Evolutionary conservation across 257 asterid species (phyloP).

Genomic region (Solanum neorickii): DNA sequence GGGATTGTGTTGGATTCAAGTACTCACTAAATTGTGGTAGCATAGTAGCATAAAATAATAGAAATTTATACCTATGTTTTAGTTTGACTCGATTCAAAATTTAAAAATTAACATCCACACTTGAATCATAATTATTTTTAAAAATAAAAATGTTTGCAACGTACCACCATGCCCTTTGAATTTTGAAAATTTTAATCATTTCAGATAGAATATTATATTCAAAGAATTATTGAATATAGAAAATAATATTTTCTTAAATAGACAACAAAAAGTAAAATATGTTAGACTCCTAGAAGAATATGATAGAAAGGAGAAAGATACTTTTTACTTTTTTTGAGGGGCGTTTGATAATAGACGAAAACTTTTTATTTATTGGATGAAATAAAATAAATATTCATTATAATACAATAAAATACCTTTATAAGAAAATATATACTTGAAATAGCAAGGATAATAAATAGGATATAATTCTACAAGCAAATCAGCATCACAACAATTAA

Average conservation of each 20-base stretch:
- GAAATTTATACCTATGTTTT: background rate
- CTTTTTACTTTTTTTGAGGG: background rate
- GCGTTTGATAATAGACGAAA: too few species aligned
- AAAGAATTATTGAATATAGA: background rate
- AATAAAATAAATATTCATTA: background rate
- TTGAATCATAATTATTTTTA: background rate
- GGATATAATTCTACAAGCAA: background rate
- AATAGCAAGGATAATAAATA: background rate
- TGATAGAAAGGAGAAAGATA: background rate
- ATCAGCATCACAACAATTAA: background rate
- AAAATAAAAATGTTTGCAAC: background rate
- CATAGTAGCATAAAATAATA: background rate
- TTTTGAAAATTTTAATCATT: background rate
- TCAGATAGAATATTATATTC: background rate
- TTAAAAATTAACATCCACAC: background rate
- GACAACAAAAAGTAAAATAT: background rate
- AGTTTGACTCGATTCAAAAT: background rate
- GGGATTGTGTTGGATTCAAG: background rate
- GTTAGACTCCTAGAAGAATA: background rate
- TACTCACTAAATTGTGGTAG: background rate
- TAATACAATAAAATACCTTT: background rate
- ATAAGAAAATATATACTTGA: background rate
- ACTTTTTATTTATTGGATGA: too few species aligned
- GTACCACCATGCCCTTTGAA: background rate
- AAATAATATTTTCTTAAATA: background rate